These are phyloP conservation scores for Aphanomyces stellatus DNA, from an alignment of 352 stramenopile genomes.

Conservation along the genomic window DNA sequence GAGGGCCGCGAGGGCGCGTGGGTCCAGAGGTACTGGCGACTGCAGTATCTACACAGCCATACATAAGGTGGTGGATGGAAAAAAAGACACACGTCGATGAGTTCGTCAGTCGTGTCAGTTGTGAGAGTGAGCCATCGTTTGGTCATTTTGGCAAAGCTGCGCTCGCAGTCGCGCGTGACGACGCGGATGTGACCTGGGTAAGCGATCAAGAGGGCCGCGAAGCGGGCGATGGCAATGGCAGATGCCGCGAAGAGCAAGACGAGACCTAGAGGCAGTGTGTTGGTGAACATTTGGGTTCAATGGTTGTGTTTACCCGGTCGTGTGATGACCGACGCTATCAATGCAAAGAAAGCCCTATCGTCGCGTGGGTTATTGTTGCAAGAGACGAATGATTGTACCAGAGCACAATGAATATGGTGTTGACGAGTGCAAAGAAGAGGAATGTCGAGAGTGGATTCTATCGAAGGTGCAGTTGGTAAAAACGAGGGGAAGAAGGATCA, in stretches of 20 bases:
- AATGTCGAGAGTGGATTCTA: slow-evolving; percentile 10
- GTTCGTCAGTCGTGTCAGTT: slow-evolving; percentile 44
- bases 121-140: slow-evolving; percentile 65
- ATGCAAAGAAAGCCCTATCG: background rate
- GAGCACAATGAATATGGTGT: background rate
- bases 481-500: background rate
- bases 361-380: background rate
- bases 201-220: slow-evolving; percentile 46
- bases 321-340: slow-evolving; percentile 3
- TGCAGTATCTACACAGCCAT: slow-evolving; percentile 18
- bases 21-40: slow-evolving; percentile 41
- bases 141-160: slow-evolving; percentile 59
- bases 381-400: background rate
- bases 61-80: slow-evolving; percentile 30
- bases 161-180: slow-evolving; percentile 71
- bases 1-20: background rate
- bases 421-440: background rate
- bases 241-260: slow-evolving; percentile 34
- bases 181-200: slow-evolving; percentile 68
- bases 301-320: background rate
- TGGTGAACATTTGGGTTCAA: background rate
- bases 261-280: slow-evolving; percentile 31
- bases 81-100: slow-evolving; percentile 31
- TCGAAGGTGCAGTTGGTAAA: background rate
- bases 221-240: slow-evolving; percentile 32